Evolutionary conservation across 2,329 filamentous ascomycete species (phyloP), one percentile per base, ranked within the genome.

Genomic region (Monosporascus sp.): DNA sequence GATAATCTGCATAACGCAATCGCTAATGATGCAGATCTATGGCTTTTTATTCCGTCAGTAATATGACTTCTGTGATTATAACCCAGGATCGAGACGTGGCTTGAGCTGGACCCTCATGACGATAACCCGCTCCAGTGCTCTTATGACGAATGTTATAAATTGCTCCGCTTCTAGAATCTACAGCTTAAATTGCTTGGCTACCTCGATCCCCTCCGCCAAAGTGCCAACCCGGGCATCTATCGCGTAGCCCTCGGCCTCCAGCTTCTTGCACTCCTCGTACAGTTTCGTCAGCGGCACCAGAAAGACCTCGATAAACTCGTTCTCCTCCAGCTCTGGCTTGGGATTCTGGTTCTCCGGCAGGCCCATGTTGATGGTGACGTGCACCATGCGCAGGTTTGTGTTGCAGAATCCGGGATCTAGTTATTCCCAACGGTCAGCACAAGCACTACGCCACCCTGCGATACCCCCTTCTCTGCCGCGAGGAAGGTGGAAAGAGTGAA

Each of bases 251-350:
- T 90, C 75, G 2, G 73, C 73, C 65, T 91, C 88, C 1, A 91
- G 74, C 58, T 69, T 79, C 67, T 83, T 83, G 65, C 85, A 85
- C 65, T 87, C 84, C 0, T 77, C 77, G 74, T 86, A 91, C 40
- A 93, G 69, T 16, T 79, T 74, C 20, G 71, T 73, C 44, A 93
- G 66, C 6, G 84, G 85, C 7, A 90, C 77, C 8, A 81, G 82
- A 63, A 93, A 92, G 36, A 86, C 85, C 67, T 92, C 88, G 64
- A 93, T 92, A 66, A 91, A 92, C 71, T 93, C 89, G 58, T 84
- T 86, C 26, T 91, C 88, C 66, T 93, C 88, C 7, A 92, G 76
- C 65, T 87, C 74, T 0, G 88, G 85, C 67, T 84, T 77, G 1
- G 83, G 83, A 51, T 88, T 76, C 66, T 86, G 80, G 66, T 93